phyloP scores from a whole-genome alignment of 352 stramenopile species.

The Phytophthora lateralis region DNA sequence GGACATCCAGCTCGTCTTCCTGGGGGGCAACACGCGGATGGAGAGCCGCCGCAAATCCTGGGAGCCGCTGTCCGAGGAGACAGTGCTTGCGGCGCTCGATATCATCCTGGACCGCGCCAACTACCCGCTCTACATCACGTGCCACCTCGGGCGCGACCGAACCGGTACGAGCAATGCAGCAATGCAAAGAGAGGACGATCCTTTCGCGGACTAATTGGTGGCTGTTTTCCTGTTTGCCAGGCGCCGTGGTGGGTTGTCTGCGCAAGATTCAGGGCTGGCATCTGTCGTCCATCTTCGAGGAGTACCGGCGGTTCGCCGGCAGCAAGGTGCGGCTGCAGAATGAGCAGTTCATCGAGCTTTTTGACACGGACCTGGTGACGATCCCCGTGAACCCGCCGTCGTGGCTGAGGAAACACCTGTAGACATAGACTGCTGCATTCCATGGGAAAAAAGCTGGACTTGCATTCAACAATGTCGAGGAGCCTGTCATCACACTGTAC shows the following conservation, averaged over 20 bases:
- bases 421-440: constrained; percentile 15
- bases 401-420: constrained; percentile 71
- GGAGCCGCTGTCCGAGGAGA: constrained; percentile 89
- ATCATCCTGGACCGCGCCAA: constrained; percentile 90
- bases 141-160: constrained; percentile 89
- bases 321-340: constrained; percentile 92
- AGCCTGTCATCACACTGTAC: constrained; percentile 11
- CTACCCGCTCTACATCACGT: constrained; percentile 92
- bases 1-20: constrained; percentile 87
- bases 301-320: constrained; percentile 91
- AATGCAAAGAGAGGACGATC: not conserved
- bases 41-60: constrained; percentile 87
- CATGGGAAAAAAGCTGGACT: constrained; percentile 19
- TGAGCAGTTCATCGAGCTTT: constrained; percentile 96
- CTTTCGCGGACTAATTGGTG: not conserved
- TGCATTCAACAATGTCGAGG: constrained; percentile 32
- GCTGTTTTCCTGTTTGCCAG: constrained; percentile 29
- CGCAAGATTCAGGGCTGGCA: constrained; percentile 94
- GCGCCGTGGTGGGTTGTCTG: constrained; percentile 88
- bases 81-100: constrained; percentile 88
- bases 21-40: constrained; percentile 90
- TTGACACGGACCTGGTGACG: constrained; percentile 92
- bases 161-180: constrained; percentile 55
- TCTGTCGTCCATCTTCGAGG: constrained; percentile 93
- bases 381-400: constrained; percentile 77